Evolutionary conservation across 2,329 filamentous ascomycete species (phyloP), one percentile per base, ranked within the genome.

Genomic region (Aspergillus calidoustus): DNA sequence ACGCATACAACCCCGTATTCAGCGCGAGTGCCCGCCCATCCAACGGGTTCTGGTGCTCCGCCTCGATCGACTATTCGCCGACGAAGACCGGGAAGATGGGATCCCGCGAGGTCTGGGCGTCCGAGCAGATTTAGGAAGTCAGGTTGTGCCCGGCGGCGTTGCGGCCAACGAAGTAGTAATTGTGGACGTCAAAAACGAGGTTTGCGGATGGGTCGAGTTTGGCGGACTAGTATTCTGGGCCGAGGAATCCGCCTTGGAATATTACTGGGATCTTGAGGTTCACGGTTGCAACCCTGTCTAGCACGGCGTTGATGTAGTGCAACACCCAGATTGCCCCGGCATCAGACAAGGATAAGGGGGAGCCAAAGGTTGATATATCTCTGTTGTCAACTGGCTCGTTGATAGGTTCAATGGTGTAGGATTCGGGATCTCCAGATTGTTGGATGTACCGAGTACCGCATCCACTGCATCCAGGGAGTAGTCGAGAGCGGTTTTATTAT

Each of bases 401-500:
- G 60, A 70, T 64, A 0, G 68, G 69, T 17, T 64, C 67, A 50
- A 60, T 55, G 50, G 60, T 43, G 56, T 50, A 57, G 34, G 44
- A 22, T 31, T 38, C 6, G 5, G 44, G 43, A n/a, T 50, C 8
- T 6, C 56, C 43, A 6, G 46, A 28, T n/a, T 7, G n/a, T n/a
- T 44, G 15, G 7, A 58, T 25, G 49, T 23, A 61, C 4, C 57
- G 13, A 71, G 38, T 4, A 67, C 51, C 0, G 54, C 61, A 19
- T 72, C 67, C 5, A 71, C 63, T 1, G 65, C 68, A 4, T 65
- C 43, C 17, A 69, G 60, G 1, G 68, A 68, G 51, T 65, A 68
- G 1, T 62, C 61, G 17, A 71, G 30, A 3, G 63, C 61, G 1
- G 69, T 69, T 11, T 62, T 19, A 23, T 71, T 71, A 15, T 63